These are phyloP conservation scores for Fusarium phyllophilum DNA, from an alignment of 2,329 filamentous ascomycete genomes.

Conservation along the genomic window DNA sequence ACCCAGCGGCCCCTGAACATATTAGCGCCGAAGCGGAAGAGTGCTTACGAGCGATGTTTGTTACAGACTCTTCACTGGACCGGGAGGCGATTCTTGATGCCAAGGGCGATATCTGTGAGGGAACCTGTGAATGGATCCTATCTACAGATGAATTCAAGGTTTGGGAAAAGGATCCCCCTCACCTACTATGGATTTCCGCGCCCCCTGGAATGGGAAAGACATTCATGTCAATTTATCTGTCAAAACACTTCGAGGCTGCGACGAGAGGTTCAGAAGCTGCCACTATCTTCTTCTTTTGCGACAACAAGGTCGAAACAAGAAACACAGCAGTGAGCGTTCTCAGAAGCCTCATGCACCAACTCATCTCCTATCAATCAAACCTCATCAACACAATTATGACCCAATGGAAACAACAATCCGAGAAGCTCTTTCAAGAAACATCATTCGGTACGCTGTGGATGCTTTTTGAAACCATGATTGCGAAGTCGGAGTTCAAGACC, in stretches of 20 bases:
- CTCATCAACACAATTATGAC: accelerated
- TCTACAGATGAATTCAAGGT: accelerated
- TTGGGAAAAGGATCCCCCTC: accelerated
- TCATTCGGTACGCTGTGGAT: slow-evolving; percentile 3
- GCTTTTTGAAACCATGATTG: neutral
- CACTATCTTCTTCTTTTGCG: neutral
- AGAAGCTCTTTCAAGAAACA: accelerated
- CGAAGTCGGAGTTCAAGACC: accelerated
- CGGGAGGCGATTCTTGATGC: neutral
- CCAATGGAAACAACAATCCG: neutral
- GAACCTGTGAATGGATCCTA: neutral
- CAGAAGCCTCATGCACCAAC: neutral
- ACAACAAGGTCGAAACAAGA: neutral
- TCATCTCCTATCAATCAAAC: neutral
- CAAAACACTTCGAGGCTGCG: accelerated
- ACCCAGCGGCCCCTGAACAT: accelerated
- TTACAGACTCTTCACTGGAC: neutral
- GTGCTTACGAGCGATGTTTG: neutral
- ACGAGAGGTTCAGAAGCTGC: accelerated
- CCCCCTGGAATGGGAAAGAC: neutral
- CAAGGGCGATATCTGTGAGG: neutral
- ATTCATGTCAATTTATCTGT: neutral
- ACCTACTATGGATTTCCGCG: neutral
- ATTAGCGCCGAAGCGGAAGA: accelerated
- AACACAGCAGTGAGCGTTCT: neutral